Base-by-base conservation (phyloP, 208 protist species). In the Acanthamoeba sp. region DNA sequence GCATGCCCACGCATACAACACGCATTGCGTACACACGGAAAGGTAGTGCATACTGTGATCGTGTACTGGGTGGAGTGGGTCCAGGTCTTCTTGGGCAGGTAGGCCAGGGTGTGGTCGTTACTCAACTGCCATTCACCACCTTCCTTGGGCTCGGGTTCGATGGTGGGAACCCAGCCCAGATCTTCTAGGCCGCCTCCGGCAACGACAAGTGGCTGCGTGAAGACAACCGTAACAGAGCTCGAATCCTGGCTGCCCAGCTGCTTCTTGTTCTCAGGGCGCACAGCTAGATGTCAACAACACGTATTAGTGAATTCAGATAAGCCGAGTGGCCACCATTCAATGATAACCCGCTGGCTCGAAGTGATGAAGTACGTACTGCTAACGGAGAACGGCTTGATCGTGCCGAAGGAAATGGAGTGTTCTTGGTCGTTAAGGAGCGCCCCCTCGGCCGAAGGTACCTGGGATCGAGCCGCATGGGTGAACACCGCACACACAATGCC, bases 361-460 rank as follows among this genome's bases (percentile, higher is more conserved):
- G 45, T 10, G 32, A 64, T 10, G 22, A 64, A 36, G 16, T 0
- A 2, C 87, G 59, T 76, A 92, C 87, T 32, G 38, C 0, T 36
- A 0, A 92, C 29, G 7, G 12, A 3, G 42, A 92, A 92, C 57
- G 36, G 40, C 27, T 3, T 7, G 7, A 16, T 32, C 20, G 87
- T 92, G 2, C 9, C 52, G 48, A 92, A 92, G 57, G 87, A 76
- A 2, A 50, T n/a, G 3, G 14, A 38, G 29, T 92, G n/a, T 38
- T 69, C 62, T 20, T 38, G 24, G n/a, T 92, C 59, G 45, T 76
- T 92, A 40, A 52, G 32, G 18, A 94, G 69, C 34, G 90, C 29
- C 24, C 90, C 90, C 48, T 94, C 90, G 34, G 38, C 69, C 90
- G 90, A 94, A 48, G 90, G 90, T 3, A 94, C 57, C 64, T 93